These are phyloP conservation scores for Ramicandelaber brevisporus DNA, from an alignment of 192 early-diverging fungal species.

Conservation along the genomic window DNA sequence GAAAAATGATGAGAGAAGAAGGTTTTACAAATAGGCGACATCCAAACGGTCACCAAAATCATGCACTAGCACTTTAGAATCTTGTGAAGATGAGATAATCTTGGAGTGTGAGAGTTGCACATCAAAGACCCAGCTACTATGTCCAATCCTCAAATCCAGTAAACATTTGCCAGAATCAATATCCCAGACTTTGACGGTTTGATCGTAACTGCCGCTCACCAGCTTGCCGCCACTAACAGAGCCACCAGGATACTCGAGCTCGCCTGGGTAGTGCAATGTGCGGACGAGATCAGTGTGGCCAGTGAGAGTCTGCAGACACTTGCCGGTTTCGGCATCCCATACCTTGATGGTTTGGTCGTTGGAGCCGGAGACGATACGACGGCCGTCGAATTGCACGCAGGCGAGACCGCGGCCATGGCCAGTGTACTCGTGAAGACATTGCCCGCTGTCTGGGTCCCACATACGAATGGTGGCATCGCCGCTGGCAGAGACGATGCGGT, in stretches of 20 bases:
- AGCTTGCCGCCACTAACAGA: conserved; percentile 48
- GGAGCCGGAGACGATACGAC: conserved; percentile 50
- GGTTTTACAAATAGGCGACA: conserved; percentile 10
- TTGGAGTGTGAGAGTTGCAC: conserved; percentile 59
- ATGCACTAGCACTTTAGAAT: conserved; percentile 23
- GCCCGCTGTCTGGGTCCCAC: conserved; percentile 49
- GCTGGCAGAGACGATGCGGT: conserved; percentile 54
- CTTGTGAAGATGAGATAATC: conserved; percentile 57
- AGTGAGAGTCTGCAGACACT: conserved; percentile 25
- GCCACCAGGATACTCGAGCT: too few relatives aligned
- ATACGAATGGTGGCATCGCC: conserved; percentile 59
- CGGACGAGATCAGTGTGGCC: conserved; percentile 58
- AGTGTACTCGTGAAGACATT: conserved; percentile 41
- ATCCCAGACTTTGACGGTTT: conserved; percentile 90
- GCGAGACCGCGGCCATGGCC: conserved; percentile 60
- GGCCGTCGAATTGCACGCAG: conserved; percentile 65
- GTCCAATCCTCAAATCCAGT: conserved; percentile 40
- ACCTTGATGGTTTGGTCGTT: conserved; percentile 61
- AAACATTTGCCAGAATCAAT: conserved; percentile 47
- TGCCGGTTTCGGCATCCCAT: conserved; percentile 44
- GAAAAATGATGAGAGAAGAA: conserved; percentile 1
- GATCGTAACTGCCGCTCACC: conserved; percentile 82
- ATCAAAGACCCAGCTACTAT: conserved; percentile 93
- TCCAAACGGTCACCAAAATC: conserved; percentile 21
- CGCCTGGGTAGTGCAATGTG: conserved; percentile 58